Base-by-base conservation (phyloP, 2,329 filamentous ascomycete genomes). In the Nannizziopsis barbatae region DNA sequence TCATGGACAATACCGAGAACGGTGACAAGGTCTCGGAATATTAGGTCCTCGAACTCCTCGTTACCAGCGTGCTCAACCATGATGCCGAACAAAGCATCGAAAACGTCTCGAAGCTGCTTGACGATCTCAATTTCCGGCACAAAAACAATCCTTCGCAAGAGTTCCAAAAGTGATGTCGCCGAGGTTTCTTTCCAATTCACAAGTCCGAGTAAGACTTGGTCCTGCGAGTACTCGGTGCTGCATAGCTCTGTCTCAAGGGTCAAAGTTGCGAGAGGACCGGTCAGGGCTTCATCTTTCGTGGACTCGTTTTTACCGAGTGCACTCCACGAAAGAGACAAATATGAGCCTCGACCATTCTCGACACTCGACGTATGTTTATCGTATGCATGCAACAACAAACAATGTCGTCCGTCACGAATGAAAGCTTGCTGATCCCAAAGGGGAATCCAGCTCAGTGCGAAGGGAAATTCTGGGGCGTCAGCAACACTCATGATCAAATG, bases 101-200 rank as follows among this genome's bases (percentile, higher is more conserved):
- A 83, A 1, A 96, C 88, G 58, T 94, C 84, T 53, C 79, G 84
- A 6, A 96, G 71, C 37, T 96, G 76, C 70, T 96, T 98, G 53
- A 98, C 92, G 31, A 98, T 86, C 66, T 98, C 93, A 49, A 96
- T 95, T 63, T 98, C 92, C 0, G 92, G 86, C 0, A 98, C 89
- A 56, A 96, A 96, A 15, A 89, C 81, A 42, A 96, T 78, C 56
- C 89, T 82, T 61, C 84, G 84, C 37, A 98, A 70, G 0, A 94
- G 71, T 18, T 80, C 75, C 0, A 85, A 74, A 1, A 96, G 73
- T 32, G 89, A 80, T 22, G 81, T 80, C 40, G 81, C 76, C 0
- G 81, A 74, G 36, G 82, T 75, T 10, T 90, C 83, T 60, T 80
- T 86, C 92, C 92, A 96, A 57, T 83, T 86, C 31, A 96, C 68